Percentiles rank a stretch among this genome's conserved stretches.
phyloP scores from a whole-genome alignment of 23 red algal species.

The Porphyridium purpureum region DNA sequence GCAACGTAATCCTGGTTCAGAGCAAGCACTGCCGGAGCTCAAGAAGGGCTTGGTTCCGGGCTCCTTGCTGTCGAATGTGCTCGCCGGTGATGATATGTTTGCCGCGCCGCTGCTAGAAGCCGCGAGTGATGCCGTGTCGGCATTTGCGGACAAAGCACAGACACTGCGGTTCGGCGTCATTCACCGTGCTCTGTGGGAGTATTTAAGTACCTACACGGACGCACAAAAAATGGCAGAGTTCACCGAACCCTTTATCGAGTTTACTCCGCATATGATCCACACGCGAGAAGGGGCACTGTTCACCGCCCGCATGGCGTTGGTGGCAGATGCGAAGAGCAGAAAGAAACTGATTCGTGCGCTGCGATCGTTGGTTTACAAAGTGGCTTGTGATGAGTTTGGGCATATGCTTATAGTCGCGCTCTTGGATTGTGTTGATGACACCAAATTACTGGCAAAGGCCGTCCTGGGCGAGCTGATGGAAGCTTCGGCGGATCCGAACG shows the following conservation, averaged over 20 bases:
- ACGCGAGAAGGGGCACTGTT: slow-evolving; percentile 22
- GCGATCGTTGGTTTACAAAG: slow-evolving; percentile 14
- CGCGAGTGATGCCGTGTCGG: slow-evolving; percentile 10
- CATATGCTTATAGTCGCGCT: slow-evolving; percentile 32
- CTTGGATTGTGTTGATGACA: slow-evolving; percentile 56
- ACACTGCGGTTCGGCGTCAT: slow-evolving; percentile 33
- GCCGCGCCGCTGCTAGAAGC: slow-evolving; percentile 14
- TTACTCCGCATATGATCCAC: slow-evolving; percentile 31
- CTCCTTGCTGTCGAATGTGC: slow-evolving; percentile 8
- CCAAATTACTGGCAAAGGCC: slow-evolving; percentile 24
- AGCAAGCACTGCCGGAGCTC: background rate
- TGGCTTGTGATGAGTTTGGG: slow-evolving; percentile 62
- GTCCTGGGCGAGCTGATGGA: slow-evolving; percentile 28
- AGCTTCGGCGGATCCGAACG: slow-evolving; percentile 5
- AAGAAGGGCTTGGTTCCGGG: background rate
- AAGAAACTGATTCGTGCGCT: slow-evolving; percentile 31
- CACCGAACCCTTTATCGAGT: slow-evolving; percentile 7
- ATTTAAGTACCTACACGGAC: slow-evolving; percentile 10
- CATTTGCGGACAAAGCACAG: slow-evolving; percentile 28
- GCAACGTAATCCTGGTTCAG: no score
- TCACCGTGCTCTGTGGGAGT: slow-evolving; percentile 40
- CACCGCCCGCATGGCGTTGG: slow-evolving; percentile 11
- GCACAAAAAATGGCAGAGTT: slow-evolving; percentile 5
- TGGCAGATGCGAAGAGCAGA: slow-evolving; percentile 37
- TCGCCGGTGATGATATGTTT: slow-evolving; percentile 23